A percentile compares a stretch with the other conserved stretches of the same genome.
Evolutionary conservation across 2,329 filamentous ascomycete genomes (phyloP).

Genomic region (Emericellopsis cladophorae): DNA sequence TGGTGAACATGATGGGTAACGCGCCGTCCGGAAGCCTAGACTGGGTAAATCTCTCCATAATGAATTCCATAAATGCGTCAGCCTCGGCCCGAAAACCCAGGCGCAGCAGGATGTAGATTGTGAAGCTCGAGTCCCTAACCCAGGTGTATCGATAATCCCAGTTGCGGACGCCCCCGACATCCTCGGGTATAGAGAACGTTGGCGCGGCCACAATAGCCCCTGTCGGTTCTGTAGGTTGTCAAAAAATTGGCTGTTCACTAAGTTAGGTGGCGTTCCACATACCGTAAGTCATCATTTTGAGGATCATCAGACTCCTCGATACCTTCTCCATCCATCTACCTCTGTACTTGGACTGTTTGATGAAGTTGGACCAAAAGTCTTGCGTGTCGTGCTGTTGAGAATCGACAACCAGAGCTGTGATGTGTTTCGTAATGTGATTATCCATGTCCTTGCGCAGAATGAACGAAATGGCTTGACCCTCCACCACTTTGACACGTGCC

Average conservation of each 20-base stretch:
- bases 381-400: slow-evolving; percentile 57
- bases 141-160: slow-evolving; percentile 70
- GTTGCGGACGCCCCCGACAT: slow-evolving; percentile 53
- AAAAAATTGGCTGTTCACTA: neutral
- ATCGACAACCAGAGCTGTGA: slow-evolving; percentile 46
- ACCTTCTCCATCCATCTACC: slow-evolving; percentile 65
- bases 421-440: slow-evolving; percentile 41
- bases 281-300: slow-evolving; percentile 62
- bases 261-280: neutral
- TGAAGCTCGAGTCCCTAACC: slow-evolving; percentile 68
- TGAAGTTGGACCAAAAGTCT: slow-evolving; percentile 63
- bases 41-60: slow-evolving; percentile 55
- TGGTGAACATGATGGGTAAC: slow-evolving; percentile 73
- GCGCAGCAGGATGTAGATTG: slow-evolving; percentile 64
- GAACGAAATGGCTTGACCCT: slow-evolving; percentile 59
- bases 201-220: slow-evolving; percentile 67
- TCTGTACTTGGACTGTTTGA: slow-evolving; percentile 55
- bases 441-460: slow-evolving; percentile 51
- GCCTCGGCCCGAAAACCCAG: slow-evolving; percentile 66
- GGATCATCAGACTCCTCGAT: slow-evolving; percentile 55
- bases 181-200: slow-evolving; percentile 66
- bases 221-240: slow-evolving; percentile 43
- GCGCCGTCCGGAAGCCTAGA: slow-evolving; percentile 47
- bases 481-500: slow-evolving; percentile 43
- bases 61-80: slow-evolving; percentile 68